Conservation (phyloP, 2,329 filamentous ascomycete species). For the Stemphylium beticola region DNA sequence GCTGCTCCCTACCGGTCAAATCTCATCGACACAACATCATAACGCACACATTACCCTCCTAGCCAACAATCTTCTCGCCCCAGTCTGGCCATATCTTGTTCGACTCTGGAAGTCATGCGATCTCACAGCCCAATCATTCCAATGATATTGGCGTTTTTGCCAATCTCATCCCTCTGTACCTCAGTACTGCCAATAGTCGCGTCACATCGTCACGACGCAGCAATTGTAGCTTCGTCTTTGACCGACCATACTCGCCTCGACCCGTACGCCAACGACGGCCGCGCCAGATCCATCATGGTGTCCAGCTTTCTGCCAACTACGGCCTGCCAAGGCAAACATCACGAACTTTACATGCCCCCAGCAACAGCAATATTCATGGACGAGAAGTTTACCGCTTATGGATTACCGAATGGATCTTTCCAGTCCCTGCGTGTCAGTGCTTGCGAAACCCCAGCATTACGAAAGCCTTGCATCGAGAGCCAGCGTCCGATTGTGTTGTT, state of each 20-base stretch:
- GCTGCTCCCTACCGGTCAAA: neutral
- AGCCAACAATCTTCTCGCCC: neutral
- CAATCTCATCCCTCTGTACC: slow-evolving; percentile 2
- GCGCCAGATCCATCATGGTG: slow-evolving; percentile 29
- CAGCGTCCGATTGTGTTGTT: slow-evolving; percentile 50
- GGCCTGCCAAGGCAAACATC: slow-evolving; percentile 15
- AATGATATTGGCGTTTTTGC: neutral
- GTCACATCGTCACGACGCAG: slow-evolving; percentile 17
- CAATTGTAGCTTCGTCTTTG: slow-evolving; percentile 18
- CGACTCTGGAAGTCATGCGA: slow-evolving; percentile 4
- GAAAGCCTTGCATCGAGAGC: neutral
- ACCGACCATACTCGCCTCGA: slow-evolving; percentile 29
- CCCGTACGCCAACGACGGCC: slow-evolving; percentile 26
- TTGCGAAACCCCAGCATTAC: slow-evolving; percentile 12
- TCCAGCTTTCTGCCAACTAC: slow-evolving; percentile 31
- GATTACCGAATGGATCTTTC: slow-evolving; percentile 36
- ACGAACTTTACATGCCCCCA: slow-evolving; percentile 31
- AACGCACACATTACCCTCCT: neutral
- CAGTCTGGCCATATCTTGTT: neutral
- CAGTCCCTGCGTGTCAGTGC: slow-evolving; percentile 21
- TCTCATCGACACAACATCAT: neutral
- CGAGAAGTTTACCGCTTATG: slow-evolving; percentile 30
- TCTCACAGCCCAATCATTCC: neutral
- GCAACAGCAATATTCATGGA: slow-evolving; percentile 29
- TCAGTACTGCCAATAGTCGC: slow-evolving; percentile 20